Base-by-base conservation (phyloP, 2,329 filamentous ascomycete genomes). In the Sclerotinia sclerotiorum region DNA sequence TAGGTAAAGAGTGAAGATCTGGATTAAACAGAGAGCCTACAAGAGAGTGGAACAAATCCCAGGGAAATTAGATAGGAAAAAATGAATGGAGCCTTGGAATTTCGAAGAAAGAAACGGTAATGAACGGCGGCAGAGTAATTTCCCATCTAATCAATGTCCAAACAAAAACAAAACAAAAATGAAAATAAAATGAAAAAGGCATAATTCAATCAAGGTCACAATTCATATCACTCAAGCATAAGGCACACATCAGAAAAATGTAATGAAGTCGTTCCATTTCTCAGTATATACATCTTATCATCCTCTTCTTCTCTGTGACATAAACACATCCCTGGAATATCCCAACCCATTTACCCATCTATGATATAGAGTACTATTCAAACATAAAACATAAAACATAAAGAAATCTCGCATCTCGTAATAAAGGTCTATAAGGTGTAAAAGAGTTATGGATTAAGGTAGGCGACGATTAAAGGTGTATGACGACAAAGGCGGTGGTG, bases 301-400 rank as follows among this genome's bases (percentile, higher is more conserved):
- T 63, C 60, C 32, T 63, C 46, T 39, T 63, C 60, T 51, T 17
- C 60, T 57, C 54, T 48, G 6, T 39, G 48, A 51, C 60, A 51
- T 51, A 63, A 63, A 63, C 46, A 52, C 46, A 63, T 51, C 46
- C 60, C 60, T 63, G 58, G 58, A 49, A 62, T 62, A 63, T 63
- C 46, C 60, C 60, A 63, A 63, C 60, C 60, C 60, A 63, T 63
- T 51, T 63, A 63, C 60, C 60, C 48, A 63, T 63, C 60, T 63
- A 63, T 63, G 51, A n/a, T 24, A 24, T 57, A 56, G 32, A 35
- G 44, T 63, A 63, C 29, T 63, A 63, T 51, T 51, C 32, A 39
- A 63, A 51, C 60, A 51, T 63, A 63, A 62, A 62, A 62, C 58
- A 62, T 62, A 62, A 62, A 63, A 63, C 60, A 63, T 63, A 63